Base-by-base conservation (phyloP, 768 basidiomycete genomes). In the Crassisporium funariophilum region DNA sequence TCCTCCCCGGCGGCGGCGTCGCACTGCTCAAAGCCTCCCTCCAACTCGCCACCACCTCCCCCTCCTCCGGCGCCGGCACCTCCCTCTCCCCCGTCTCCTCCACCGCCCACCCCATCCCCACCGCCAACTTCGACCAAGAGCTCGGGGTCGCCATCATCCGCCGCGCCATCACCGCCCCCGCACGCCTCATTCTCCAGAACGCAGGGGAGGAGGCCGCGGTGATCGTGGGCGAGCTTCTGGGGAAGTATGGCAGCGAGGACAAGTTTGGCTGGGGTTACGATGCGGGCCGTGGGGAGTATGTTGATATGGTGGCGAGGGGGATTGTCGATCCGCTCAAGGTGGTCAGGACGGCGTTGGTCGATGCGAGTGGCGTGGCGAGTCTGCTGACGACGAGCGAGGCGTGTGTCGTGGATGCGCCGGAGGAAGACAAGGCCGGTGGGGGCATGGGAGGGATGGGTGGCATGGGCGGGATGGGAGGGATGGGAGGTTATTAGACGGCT, bases 321-420 rank as follows among this genome's bases (percentile, higher is more conserved):
- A 97, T 98, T 57, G 86, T 98, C 35, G 95, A 98, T 72, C 95
- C 94, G 1, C 74, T 95, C 50, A 95, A 95, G 82, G 95, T 98
- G 41, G 95, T 97, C 41, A 75, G 91, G 58, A 95, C 93, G 2
- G 93, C 93, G 1, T 76, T 98, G 21, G 83, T 95, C 2, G 95
- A 98, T 63, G 95, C 95, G 0, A 75, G 81, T 17, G 94, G 95
- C 62, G 95, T 98, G n/a, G 92, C 95, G 3, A 88, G 84, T 52
- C 71, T 98, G 66, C 73, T 98, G 69, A 93, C 93, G 38, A 98
- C 95, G 41, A 90, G 86, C 57, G 95, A 98, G 75, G 86, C 83
- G 33, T 89, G 90, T 64, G 81, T 98, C 31, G 94, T 98, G 17
- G 93, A 98, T 40, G 90, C 86, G 11, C 87, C 89, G 54, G 93